Conservation (phyloP, 257 asterid species). For the Solanum dulcamara region DNA sequence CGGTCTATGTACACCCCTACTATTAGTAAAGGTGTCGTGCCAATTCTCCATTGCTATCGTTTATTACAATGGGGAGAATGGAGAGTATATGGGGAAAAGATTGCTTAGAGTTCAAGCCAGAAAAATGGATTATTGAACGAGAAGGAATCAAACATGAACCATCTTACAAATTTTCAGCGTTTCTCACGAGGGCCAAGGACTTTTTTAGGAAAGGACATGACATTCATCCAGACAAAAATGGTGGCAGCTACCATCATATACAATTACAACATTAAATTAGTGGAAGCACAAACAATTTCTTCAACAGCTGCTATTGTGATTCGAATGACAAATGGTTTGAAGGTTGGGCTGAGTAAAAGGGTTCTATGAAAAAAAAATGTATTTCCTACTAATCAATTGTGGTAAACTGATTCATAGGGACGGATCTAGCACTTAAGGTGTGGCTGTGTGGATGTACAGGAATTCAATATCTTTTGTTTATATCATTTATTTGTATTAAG, state of each 20-base stretch:
- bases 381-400: not conserved
- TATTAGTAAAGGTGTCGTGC: no score
- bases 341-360: not conserved
- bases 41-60: no score
- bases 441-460: no score
- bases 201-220: not conserved
- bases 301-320: not conserved
- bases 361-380: no score
- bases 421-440: no score
- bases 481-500: no score
- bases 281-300: not conserved
- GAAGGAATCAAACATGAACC: not conserved
- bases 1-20: no score
- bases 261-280: not conserved
- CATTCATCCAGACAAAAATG: not conserved
- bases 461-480: no score
- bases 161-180: not conserved
- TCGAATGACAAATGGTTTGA: not conserved
- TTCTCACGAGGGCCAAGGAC: not conserved
- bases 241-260: not conserved
- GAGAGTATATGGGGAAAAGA: not conserved
- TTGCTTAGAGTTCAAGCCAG: not conserved
- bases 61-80: not conserved
- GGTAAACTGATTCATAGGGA: not conserved
- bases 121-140: not conserved